These are phyloP conservation scores for Aspergillus novoparasiticus DNA, from an alignment of 2,329 filamentous ascomycete genomes.

Conservation along the genomic window DNA sequence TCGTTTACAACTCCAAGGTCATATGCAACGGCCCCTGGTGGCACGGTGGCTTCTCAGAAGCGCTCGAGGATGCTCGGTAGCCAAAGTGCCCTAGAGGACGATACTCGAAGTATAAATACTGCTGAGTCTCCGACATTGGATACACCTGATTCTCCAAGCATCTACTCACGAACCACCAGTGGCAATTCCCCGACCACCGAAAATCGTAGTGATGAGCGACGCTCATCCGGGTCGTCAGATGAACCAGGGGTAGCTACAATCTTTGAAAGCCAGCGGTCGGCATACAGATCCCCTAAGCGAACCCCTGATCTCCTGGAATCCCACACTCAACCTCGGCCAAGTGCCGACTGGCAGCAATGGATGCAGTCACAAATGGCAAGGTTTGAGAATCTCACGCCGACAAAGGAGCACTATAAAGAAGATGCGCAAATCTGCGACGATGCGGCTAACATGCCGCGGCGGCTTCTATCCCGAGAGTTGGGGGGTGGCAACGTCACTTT, in stretches of 20 bases:
- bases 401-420: slow-evolving; percentile 42
- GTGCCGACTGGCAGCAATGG: slow-evolving; percentile 42
- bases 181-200: slow-evolving; percentile 30
- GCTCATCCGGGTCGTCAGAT: slow-evolving; percentile 17
- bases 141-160: slow-evolving; percentile 38
- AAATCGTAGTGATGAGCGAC: slow-evolving; percentile 5
- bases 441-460: slow-evolving; percentile 19
- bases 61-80: slow-evolving; percentile 4
- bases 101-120: slow-evolving; percentile 24
- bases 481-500: background rate
- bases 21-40: slow-evolving; percentile 32
- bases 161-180: slow-evolving; percentile 47
- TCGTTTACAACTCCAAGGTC: slow-evolving; percentile 34
- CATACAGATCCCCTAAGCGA: slow-evolving; percentile 35
- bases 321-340: slow-evolving; percentile 22
- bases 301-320: background rate
- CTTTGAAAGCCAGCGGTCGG: slow-evolving; percentile 31
- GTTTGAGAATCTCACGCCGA: slow-evolving; percentile 29
- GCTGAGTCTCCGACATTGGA: slow-evolving; percentile 3
- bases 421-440: slow-evolving; percentile 39
- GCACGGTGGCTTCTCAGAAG: slow-evolving; percentile 25
- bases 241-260: slow-evolving; percentile 43
- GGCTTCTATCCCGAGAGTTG: slow-evolving; percentile 4
- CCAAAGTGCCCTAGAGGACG: slow-evolving; percentile 19
- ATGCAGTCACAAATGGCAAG: slow-evolving; percentile 40